These are phyloP conservation scores for Fraxinus sp. DNA, from an alignment of 305 asterid genomes.

Conservation along the genomic window DNA sequence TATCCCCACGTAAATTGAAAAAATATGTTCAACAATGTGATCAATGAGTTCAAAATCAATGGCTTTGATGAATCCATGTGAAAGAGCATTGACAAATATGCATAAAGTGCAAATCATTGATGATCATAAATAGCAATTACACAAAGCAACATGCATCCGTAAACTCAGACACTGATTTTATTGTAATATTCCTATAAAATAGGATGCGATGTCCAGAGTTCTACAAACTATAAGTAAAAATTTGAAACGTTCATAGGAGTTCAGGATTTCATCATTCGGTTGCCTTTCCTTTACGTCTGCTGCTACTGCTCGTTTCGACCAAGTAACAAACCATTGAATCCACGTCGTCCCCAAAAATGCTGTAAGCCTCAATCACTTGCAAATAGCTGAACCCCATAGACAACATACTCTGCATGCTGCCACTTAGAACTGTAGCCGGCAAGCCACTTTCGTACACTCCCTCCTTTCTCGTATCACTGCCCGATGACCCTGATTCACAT, in stretches of 20 bases:
- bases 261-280: conserved; percentile 47
- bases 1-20: too few relatives aligned
- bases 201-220: conserved; percentile 17
- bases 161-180: conserved; percentile 17
- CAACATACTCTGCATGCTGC: conserved; percentile 76
- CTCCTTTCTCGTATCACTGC: conserved; percentile 40
- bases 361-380: conserved; percentile 87
- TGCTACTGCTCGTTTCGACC: conserved; percentile 60
- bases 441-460: conserved; percentile 34
- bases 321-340: conserved; percentile 90
- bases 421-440: conserved; percentile 41
- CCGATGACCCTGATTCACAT: conserved; percentile 54
- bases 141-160: neutral
- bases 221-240: conserved; percentile 24
- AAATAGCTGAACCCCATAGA: conserved; percentile 91
- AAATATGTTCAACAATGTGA: too few relatives aligned
- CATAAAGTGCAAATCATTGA: neutral
- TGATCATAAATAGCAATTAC: neutral
- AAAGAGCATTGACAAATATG: neutral
- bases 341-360: conserved; percentile 83
- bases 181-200: conserved; percentile 14
- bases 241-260: neutral
- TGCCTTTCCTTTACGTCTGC: conserved; percentile 95
- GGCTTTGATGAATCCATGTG: too few relatives aligned
- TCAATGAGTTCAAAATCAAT: too few relatives aligned